Conservation (phyloP, 1,139 yeast species). For the Sugiyamaella paludigena region DNA sequence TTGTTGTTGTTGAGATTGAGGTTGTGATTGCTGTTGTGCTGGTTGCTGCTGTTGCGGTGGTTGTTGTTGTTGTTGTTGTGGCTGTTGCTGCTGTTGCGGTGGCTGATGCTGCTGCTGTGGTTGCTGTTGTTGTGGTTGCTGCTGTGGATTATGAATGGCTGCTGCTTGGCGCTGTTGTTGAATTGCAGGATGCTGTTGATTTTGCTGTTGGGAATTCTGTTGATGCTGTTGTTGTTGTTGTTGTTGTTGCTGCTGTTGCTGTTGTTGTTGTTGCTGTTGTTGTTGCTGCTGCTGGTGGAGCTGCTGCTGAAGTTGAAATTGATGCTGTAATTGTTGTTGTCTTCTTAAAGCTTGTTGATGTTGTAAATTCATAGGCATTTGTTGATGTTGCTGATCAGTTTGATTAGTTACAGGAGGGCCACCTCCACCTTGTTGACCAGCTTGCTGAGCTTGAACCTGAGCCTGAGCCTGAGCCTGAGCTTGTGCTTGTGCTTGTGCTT, state of each 20-base stretch:
- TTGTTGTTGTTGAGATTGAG: conserved; percentile 13
- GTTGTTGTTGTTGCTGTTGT: conserved; percentile 8
- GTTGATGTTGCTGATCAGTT: too few relatives aligned
- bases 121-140: conserved; percentile 22
- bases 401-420: too few relatives aligned
- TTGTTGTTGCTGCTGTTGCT: conserved; percentile 11
- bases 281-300: conserved; percentile 1
- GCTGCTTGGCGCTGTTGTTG: conserved; percentile 9
- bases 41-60: conserved; percentile 20
- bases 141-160: conserved; percentile 15
- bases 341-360: conserved; percentile 8
- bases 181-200: neutral
- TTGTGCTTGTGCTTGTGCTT: conserved; percentile 15
- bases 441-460: conserved; percentile 15
- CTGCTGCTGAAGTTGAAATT: neutral
- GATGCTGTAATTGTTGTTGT: conserved; percentile 3
- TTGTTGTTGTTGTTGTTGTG: conserved; percentile 17
- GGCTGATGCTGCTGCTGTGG: conserved; percentile 23
- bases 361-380: neutral
- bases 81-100: conserved; percentile 19
- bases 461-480: conserved; percentile 16
- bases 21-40: conserved; percentile 20
- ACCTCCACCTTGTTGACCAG: neutral
- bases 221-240: conserved; percentile 1
- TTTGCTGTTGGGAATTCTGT: neutral